These are phyloP conservation scores for Penicillium glabrum DNA, from an alignment of 2,329 filamentous ascomycete genomes.

Conservation along the genomic window DNA sequence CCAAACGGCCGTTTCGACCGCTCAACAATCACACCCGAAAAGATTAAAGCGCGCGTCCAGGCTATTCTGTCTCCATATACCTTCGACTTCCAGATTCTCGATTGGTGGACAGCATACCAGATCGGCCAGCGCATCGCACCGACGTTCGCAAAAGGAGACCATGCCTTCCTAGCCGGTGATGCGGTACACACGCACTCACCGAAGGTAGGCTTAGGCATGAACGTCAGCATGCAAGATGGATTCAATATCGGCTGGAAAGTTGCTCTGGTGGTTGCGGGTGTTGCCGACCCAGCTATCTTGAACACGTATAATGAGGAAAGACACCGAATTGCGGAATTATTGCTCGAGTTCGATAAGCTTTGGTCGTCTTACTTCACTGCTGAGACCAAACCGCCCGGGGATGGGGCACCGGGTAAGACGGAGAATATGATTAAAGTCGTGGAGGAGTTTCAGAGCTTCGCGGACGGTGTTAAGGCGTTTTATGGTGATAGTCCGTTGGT, in stretches of 20 bases:
- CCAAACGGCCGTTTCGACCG: conserved; percentile 16
- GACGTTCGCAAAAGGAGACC: conserved; percentile 12
- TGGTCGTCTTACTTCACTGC: conserved; percentile 21
- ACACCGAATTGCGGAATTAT: conserved; percentile 61
- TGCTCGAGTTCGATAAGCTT: conserved; percentile 64
- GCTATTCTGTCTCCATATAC: conserved; percentile 18
- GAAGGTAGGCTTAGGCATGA: conserved; percentile 25
- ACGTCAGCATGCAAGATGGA: conserved; percentile 50
- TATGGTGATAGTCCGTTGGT: conserved; percentile 17
- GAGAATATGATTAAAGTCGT: conserved; percentile 16
- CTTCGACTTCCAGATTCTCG: conserved; percentile 19
- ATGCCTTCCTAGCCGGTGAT: conserved; percentile 22
- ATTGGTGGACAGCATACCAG: conserved; percentile 26
- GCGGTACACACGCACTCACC: conserved; percentile 26
- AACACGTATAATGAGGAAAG: conserved; percentile 56
- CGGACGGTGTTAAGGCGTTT: conserved; percentile 16
- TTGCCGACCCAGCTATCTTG: conserved; percentile 42
- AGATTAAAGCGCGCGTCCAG: conserved; percentile 18
- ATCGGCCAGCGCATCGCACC: conserved; percentile 22
- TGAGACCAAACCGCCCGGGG: not conserved
- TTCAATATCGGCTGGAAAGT: conserved; percentile 62
- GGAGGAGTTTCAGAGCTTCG: conserved; percentile 19
- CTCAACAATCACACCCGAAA: conserved; percentile 17
- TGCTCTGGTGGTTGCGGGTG: conserved; percentile 47
- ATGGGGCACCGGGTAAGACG: conserved; percentile 7